Conservation (phyloP, 371 early-diverging fungal genomes). For the Rhizomucor pusillus region DNA sequence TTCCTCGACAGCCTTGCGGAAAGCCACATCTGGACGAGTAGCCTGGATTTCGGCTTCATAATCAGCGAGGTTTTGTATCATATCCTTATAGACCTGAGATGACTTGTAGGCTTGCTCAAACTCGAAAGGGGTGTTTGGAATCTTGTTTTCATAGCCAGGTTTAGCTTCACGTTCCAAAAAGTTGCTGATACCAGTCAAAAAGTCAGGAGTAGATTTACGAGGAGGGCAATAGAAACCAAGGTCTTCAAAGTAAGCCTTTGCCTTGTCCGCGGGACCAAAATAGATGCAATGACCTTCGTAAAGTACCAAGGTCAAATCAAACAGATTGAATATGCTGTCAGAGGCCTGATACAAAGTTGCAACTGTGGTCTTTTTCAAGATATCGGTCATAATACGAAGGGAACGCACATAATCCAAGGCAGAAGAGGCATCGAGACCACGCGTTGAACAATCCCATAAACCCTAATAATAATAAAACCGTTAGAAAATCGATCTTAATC, state of each 20-base stretch:
- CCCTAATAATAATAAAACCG: too few species aligned
- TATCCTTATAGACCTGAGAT: conserved; percentile 22
- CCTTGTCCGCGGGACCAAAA: conserved; percentile 63
- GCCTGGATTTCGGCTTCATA: conserved; percentile 21
- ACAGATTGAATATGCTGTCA: conserved; percentile 72
- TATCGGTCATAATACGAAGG: too few species aligned
- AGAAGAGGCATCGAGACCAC: conserved; percentile 86
- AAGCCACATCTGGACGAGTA: conserved; percentile 30
- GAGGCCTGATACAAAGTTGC: conserved; percentile 68
- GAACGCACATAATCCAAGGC: conserved; percentile 74
- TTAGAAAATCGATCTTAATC: too few species aligned
- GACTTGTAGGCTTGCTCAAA: conserved; percentile 41
- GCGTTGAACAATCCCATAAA: conserved; percentile 88
- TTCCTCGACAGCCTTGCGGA: conserved; percentile 43
- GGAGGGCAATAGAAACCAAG: conserved; percentile 65
- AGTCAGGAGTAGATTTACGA: too few species aligned
- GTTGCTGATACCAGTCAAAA: conserved; percentile 67
- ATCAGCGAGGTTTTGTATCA: conserved; percentile 21
- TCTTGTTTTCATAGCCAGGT: conserved; percentile 46
- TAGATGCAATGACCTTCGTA: conserved; percentile 72
- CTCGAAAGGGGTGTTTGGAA: conserved; percentile 39
- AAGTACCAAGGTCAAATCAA: conserved; percentile 70
- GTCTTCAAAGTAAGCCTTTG: conserved; percentile 62
- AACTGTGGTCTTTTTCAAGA: conserved; percentile 51
- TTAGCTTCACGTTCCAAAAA: conserved; percentile 50